These are phyloP conservation scores for Beauveria caledonica DNA, from an alignment of 2,329 filamentous ascomycete species.

Conservation along the genomic window DNA sequence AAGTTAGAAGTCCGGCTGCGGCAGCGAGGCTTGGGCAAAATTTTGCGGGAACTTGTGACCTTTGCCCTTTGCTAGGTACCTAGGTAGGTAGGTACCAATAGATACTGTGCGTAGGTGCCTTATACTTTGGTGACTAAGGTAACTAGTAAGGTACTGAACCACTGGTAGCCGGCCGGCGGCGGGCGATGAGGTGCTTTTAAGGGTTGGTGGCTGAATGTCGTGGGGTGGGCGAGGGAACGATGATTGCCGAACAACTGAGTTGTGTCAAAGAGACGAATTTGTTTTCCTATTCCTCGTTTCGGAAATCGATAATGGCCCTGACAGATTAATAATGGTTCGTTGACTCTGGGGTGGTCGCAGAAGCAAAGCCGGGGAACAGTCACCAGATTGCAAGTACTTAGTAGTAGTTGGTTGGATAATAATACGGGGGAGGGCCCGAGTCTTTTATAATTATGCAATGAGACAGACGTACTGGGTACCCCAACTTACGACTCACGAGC, in stretches of 20 bases:
- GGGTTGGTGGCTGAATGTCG: conserved; percentile 1
- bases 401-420: no score
- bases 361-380: conserved; percentile 6
- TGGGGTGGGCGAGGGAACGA: background rate
- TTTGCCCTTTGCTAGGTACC: background rate
- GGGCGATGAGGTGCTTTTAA: conserved; percentile 3
- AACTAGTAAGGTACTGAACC: no score
- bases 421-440: conserved; percentile 2
- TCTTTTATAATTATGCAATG: conserved; percentile 16
- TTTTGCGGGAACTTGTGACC: conserved; percentile 9
- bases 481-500: no score
- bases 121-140: no score
- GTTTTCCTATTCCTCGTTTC: background rate
- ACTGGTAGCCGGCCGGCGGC: conserved; percentile 5
- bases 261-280: background rate
- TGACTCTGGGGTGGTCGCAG: conserved; percentile 6
- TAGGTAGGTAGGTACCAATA: no score
- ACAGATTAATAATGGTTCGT: background rate
- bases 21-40: conserved; percentile 2
- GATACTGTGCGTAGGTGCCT: no score
- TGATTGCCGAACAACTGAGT: background rate
- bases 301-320: background rate
- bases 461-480: conserved; percentile 12
- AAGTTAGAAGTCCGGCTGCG: background rate
- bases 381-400: no score